Base-by-base conservation (phyloP, 176 grass and related monocot genomes). In the Neostapfia colusana region DNA sequence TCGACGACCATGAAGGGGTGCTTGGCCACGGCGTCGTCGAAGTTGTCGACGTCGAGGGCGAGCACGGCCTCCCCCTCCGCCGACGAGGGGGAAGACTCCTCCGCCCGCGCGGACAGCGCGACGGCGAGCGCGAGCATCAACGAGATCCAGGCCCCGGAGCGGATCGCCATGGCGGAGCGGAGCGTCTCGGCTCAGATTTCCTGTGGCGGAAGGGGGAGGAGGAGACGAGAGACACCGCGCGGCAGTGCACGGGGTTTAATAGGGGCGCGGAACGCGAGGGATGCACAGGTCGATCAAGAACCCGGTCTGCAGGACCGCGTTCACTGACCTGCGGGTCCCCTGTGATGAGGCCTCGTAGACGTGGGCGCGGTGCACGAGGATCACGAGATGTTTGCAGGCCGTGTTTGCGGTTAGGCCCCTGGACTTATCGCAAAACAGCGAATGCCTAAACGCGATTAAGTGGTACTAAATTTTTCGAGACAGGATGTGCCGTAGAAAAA, bases 1-100 rank as follows among this genome's bases (percentile, higher is more conserved):
- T 99, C 87, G 63, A 99, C 85, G 82, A 99, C 87, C 61, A 99
- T 81, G 80, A 99, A 92, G 31, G 89, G 87, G 82, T 99, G 87
- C 60, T 92, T 92, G 57, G 87, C 72, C 77, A 99, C 76, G 70
- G 77, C 88, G 20, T 99, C 87, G 2, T 84, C 75, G 85, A 99
- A 99, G 87, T 56, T 83, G 8, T 89, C 85, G 49, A 75, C 69
- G 78, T 88, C 89, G 5, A 99, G 92, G 15, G 92, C 90, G 67
- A 99, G 87, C 80, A 99, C 96, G 40, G 80, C 83, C 76, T 87
- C 87, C 45, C 14, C 76, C 66, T 81, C 68, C 31, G 73, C 57
- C 4, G 53, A 72, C 18, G 60, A 76, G 8, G 68, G 1, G 0
- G 72, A 60, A 0, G 63, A 56, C 10, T 86, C 86, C 69, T 69